Base-by-base conservation (phyloP, 2,329 filamentous ascomycete species). In the Microdochium trichocladiopsis region DNA sequence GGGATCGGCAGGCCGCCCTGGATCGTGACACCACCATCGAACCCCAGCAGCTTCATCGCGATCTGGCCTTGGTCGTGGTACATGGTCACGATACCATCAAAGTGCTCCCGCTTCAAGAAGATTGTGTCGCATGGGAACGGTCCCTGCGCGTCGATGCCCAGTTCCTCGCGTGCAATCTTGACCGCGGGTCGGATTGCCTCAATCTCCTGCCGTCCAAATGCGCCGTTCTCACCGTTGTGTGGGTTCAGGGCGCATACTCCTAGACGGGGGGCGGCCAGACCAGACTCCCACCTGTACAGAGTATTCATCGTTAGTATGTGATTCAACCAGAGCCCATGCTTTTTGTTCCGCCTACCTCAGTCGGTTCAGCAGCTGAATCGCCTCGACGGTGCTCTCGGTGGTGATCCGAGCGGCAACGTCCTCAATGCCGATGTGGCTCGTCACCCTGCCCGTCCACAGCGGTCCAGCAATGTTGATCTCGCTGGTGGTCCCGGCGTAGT, bases 41-140 rank as follows among this genome's bases (percentile, higher is more conserved):
- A 69, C 2, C 55, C 56, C 9, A 69, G 58, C 4, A 68, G 55
- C 56, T 67, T 68, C 54, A 69, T 61, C 4, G 65, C 66, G 33
- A 67, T 67, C 54, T 69, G 66, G 4, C 66, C 66, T 48, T 68
- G 66, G 53, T 69, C 66, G 55, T 68, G 66, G 50, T 68, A 68
- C 66, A 68, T 67, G 45, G 65, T 66, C 25, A 68, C 58, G 24
- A 69, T 66, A n/a, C 61, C 65, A 52, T 68, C 65, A 50, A 63
- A 68, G 18, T 61, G 55, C 23, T 58, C 51, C 24, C 66, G 57
- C 52, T 62, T 61, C 10, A 68, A 55, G 52, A 68, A 68, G 51
- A 69, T 66, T 24, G 66, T 68, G 54, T 67, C 66, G 52, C 59
- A 64, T 2, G 66, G 66, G 52, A 63, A 69, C 1, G 65, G 64